Evolutionary conservation across 2,329 filamentous ascomycete species (phyloP).

Genomic region (Achaetomium macrosporum): DNA sequence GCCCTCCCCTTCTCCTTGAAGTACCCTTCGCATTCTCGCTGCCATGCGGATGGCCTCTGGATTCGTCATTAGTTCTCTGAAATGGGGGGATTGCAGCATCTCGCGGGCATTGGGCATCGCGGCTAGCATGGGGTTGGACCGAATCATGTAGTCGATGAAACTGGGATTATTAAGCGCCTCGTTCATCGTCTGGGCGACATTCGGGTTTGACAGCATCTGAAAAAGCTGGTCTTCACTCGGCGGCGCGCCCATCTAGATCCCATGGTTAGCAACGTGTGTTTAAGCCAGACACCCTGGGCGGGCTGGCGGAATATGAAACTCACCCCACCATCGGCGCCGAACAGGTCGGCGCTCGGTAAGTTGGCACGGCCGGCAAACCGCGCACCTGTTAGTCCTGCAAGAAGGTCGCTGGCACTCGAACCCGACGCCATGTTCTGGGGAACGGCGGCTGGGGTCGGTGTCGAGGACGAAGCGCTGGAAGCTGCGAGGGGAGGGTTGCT

Average conservation of each 20-base stretch:
- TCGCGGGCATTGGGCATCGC: conserved; percentile 71
- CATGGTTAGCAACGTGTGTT: conserved; percentile 10
- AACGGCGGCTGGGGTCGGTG: conserved; percentile 52
- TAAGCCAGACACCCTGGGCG: background rate
- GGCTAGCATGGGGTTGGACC: conserved; percentile 77
- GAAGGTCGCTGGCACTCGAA: conserved; percentile 71
- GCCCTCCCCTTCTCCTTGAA: conserved; percentile 44
- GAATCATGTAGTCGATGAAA: conserved; percentile 90
- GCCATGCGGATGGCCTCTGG: conserved; percentile 78
- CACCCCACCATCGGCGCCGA: conserved; percentile 91
- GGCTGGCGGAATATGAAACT: conserved; percentile 37
- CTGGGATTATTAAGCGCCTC: conserved; percentile 94
- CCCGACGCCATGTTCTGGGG: conserved; percentile 76
- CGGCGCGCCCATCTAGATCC: conserved; percentile 76
- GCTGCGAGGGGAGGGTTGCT: conserved; percentile 60
- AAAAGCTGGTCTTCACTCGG: conserved; percentile 74
- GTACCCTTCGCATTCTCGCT: conserved; percentile 72
- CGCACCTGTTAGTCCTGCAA: conserved; percentile 86
- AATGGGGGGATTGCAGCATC: conserved; percentile 80
- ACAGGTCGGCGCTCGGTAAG: conserved; percentile 79
- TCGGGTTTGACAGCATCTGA: conserved; percentile 81
- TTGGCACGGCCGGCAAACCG: conserved; percentile 89
- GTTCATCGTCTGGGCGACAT: conserved; percentile 81
- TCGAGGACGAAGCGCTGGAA: conserved; percentile 35
- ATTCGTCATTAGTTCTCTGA: conserved; percentile 89